Evolutionary conservation across 1,284 basidiomycete genomes (phyloP), one percentile per base, ranked within the genome.

Genomic region (Ganoderma multipileum): DNA sequence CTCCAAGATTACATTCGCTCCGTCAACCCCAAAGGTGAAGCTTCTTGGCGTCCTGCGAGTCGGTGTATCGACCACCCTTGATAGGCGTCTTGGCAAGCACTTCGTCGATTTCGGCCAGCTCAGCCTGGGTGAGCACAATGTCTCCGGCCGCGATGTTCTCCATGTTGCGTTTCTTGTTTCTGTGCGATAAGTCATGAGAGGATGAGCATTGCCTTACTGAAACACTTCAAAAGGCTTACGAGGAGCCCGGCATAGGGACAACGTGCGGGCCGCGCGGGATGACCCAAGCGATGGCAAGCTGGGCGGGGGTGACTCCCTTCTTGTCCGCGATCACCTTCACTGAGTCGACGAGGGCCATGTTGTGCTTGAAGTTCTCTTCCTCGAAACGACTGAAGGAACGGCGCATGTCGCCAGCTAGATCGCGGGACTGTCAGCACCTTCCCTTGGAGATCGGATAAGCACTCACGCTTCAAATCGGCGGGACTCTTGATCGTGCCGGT

Each of bases 241-340:
- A 85, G 2, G 85, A 86, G 3, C 87, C 87, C 0, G 88, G 87
- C 59, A 89, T 82, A 0, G 87, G 87, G 62, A 89, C 81, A 58
- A 86, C 80, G 59, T 86, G 84, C 33, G 78, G 76, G 12, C 83
- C 85, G 57, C 84, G 81, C 2, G 81, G 76, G 38, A 80, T 75
- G 8, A 91, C 82, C 89, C 89, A 93, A 0, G 90, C 89, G 47
- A 93, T 80, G 47, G 84, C 82, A 18, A 93, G 79, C 77, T 92
- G 90, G 0, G 86, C 84, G 0, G 86, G 78, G 0, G 86, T 87
- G 38, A 87, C 76, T 0, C 81, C 82, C 77, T 86, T 87, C 75
- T 80, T 82, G 59, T 78, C 75, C 0, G 88, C 87, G 50, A 91
- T 79, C 11, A 73, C 77, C 42, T 82, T 74, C 47, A 89, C 74